phyloP scores from a whole-genome alignment of 345 rosid species.

The Hypericum perforatum region DNA sequence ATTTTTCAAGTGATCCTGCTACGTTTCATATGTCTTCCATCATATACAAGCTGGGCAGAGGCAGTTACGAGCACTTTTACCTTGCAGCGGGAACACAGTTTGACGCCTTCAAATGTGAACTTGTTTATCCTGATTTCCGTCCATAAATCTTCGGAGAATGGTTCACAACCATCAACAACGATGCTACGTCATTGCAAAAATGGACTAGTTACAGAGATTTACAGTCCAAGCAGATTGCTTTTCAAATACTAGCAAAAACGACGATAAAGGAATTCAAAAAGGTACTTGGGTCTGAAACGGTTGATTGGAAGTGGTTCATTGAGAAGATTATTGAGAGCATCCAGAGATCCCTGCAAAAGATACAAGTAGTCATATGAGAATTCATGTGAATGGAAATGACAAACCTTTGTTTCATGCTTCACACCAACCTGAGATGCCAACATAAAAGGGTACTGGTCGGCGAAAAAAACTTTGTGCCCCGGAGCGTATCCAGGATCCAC shows the following conservation, averaged over 20 bases:
- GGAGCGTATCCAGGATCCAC: not conserved
- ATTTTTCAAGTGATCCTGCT: no score
- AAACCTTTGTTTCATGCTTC: not conserved
- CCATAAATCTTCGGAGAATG: constrained; percentile 86
- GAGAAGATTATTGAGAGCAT: constrained; percentile 56
- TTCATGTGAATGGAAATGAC: not conserved
- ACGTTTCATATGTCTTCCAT: not conserved
- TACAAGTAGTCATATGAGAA: constrained; percentile 8
- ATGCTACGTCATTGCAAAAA: constrained; percentile 37
- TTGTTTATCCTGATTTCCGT: constrained; percentile 47
- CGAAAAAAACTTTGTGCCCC: not conserved
- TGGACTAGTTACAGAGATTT: not conserved
- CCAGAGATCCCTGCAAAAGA: constrained; percentile 68
- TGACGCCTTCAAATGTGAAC: constrained; percentile 52
- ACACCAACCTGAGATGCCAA: constrained; percentile 36
- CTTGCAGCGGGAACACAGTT: constrained; percentile 79
- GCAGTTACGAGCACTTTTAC: constrained; percentile 22
- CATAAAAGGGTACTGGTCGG: not conserved
- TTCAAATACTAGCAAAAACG: not conserved
- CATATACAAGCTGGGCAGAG: not conserved
- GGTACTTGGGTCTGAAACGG: constrained; percentile 88
- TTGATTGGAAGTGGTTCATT: constrained; percentile 72
- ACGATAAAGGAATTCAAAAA: not conserved
- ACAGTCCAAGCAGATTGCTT: not conserved
- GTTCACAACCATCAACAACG: constrained; percentile 68